Evolutionary conservation across 441 rosid genomes (phyloP).

Genomic region (Erodium trifolium): DNA sequence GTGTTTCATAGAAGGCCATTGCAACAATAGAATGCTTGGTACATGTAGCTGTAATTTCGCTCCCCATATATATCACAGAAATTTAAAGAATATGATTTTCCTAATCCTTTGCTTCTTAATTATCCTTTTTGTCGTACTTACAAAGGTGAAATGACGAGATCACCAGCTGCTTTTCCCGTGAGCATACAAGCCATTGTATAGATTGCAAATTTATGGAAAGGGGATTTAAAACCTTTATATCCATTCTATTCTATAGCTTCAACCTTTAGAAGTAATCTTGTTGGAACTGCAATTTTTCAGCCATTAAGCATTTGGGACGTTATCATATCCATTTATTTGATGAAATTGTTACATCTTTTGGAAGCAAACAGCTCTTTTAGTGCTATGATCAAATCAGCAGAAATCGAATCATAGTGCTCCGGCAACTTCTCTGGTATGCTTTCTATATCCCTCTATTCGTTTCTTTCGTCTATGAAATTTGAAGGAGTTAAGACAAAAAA

Average conservation of each 20-base stretch:
- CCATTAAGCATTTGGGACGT: background rate
- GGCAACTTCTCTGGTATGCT: conserved; percentile 1
- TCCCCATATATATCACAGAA: conserved; percentile 33
- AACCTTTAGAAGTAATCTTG: background rate
- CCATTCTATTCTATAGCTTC: background rate
- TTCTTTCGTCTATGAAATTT: too few relatives aligned
- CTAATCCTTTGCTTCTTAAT: background rate
- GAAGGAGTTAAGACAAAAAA: too few relatives aligned
- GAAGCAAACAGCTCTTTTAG: background rate
- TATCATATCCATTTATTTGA: background rate
- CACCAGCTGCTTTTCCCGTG: background rate
- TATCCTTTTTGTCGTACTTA: background rate
- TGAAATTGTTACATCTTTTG: background rate
- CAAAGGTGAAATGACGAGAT: background rate
- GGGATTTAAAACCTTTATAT: too few relatives aligned
- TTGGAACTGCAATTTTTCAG: background rate
- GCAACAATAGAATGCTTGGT: conserved; percentile 39
- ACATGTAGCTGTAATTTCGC: conserved; percentile 35
- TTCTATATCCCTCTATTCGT: background rate
- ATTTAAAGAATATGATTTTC: conserved; percentile 19
- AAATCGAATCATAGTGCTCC: background rate
- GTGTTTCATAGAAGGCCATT: conserved; percentile 37
- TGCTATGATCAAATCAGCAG: background rate
- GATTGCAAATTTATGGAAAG: too few relatives aligned
- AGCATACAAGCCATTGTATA: background rate